Base-by-base conservation (phyloP, 257 asterid species). In the Capsicum rhomboideum region DNA sequence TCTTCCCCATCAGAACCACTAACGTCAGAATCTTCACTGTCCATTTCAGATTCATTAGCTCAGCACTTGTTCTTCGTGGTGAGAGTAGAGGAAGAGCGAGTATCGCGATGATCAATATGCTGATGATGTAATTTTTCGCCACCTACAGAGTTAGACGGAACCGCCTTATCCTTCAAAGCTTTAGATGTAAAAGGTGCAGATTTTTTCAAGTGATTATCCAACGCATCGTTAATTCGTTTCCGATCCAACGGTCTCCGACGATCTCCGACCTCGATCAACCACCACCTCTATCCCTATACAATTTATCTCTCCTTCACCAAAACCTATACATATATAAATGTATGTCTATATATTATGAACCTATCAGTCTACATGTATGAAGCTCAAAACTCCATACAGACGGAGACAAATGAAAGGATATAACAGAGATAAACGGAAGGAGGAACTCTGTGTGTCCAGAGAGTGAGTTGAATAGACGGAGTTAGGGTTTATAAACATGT, bases 1-100 rank as follows among this genome's bases (percentile, higher is more conserved):
- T 96, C 98, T 61, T 96, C 99, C 88, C 98, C 99, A 79, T 96
- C 99, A 83, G 99, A 94, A 79, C 97, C 99, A 88, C 98, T 96
- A 83, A 92, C 95, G 84, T 96, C 98, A 85, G 98, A 94, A 86
- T 91, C 99, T 88, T 94, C 99, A 87, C 95, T 94, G 88, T 94
- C 99, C 83, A 98, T 91, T 80, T 92, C 98, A 79, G 98, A 96
- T 88, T 96, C 99, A 80, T 91, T 98, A 94, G 95, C 96, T 49
- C 97, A 93, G 82, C 89, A 92, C 90, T 93, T 95, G 85, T 87
- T 92, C 91, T 55, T 86, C 83, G 89, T 75, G 21, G 86, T 59
- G 80, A 91, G 88, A 63, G 40, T 63, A 63, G 69, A 63, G 9
- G 20, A 63, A 63, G 69, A 63, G 69, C 69, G 69, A 6, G 69